Evolutionary conservation across 2,329 filamentous ascomycete species (phyloP), one percentile per base, ranked within the genome.

Genomic region (Pseudohalonectria lignicola): DNA sequence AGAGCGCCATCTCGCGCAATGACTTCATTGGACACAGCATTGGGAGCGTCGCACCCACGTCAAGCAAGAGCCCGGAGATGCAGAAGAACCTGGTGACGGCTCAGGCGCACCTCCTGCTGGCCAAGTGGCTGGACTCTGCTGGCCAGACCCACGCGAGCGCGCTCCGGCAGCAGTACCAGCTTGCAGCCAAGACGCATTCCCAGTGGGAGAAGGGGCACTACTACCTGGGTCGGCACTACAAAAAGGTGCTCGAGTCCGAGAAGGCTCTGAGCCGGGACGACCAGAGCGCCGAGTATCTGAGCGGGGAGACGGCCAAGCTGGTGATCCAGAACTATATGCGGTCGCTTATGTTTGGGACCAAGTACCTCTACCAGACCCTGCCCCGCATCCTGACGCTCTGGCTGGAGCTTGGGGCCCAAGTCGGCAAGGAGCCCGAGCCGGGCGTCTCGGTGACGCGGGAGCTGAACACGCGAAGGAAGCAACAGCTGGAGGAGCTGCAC

Each of bases 201-300:
- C 76, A 76, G 37, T 98, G 90, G 88, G 92, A 98, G 55, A 96
- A 95, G 59, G 88, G 86, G 0, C 90, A 96, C 54, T 98, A 96
- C 56, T 94, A 95, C 56, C 73, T 99, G 9, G 92, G 92, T 5
- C 86, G 90, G 34, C 87, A 96, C 59, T 98, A 98, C 69, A 93
- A 94, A 56, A 98, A 95, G 58, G 74, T 96, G 4, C 66, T 95
- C 3, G 90, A 96, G 50, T 85, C 86, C 0, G 87, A 96, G 56
- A 88, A 86, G 57, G 66, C 73, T 2, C 74, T 94, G 37, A 79
- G 82, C 28, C 67, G 75, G 15, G 75, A 81, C 20, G 87, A 88
- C 45, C 87, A 94, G 57, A 79, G 74, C 31, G 81, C 87, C 39
- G 69, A 74, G 42, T 87, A 79, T 49, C 61, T 92, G 39, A 84